Conservation (phyloP, 345 rosid species). For the Litchi chinensis region DNA sequence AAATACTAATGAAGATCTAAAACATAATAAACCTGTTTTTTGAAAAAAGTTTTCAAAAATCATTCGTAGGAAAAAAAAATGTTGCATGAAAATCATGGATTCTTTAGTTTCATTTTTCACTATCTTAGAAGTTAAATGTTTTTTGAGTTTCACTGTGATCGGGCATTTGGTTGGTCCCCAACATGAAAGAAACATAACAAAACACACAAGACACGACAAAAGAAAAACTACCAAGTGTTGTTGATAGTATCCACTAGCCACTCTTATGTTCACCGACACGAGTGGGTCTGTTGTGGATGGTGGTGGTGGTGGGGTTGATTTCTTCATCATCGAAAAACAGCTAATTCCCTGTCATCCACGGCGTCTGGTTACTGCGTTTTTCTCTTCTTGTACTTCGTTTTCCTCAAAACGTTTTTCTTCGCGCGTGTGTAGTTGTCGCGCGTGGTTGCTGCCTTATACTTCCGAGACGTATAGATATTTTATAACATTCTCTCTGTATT, state of each 20-base stretch:
- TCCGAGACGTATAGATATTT: background rate
- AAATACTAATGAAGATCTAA: background rate
- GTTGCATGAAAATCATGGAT: background rate
- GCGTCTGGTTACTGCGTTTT: background rate
- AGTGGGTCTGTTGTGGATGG: constrained; percentile 4
- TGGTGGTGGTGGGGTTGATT: background rate
- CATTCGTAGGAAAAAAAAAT: background rate
- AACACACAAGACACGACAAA: background rate
- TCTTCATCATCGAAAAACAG: background rate
- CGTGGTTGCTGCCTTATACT: background rate
- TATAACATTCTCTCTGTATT: background rate
- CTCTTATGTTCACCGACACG: constrained; percentile 11
- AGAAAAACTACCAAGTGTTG: background rate
- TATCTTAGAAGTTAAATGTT: background rate
- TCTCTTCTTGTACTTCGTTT: background rate
- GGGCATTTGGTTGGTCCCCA: constrained; percentile 13
- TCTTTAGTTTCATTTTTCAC: background rate
- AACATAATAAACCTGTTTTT: background rate
- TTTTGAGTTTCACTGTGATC: background rate
- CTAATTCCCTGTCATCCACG: constrained; percentile 17
- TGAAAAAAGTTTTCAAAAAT: background rate
- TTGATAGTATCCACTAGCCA: no score
- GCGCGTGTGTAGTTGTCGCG: constrained; percentile 3
- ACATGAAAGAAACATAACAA: background rate
- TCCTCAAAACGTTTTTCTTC: background rate